Percentiles rank a stretch among this genome's conserved stretches.
These are phyloP conservation scores for Heracleum sosnowskyi DNA, from an alignment of 129 eudicot species.

Conservation along the genomic window DNA sequence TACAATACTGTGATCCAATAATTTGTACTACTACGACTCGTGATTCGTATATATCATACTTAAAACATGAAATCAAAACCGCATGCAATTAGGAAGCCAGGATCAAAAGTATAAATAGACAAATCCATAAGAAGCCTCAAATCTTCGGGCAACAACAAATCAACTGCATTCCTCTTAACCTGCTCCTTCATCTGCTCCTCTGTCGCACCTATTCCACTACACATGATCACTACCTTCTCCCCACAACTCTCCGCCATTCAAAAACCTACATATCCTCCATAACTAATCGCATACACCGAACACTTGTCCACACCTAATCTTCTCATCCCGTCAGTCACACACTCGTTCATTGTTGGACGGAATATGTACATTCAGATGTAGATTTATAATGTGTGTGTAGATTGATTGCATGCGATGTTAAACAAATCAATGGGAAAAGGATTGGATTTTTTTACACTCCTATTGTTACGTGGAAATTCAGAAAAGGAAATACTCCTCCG, in stretches of 20 bases:
- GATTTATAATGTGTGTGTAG: neutral
- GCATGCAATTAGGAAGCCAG: constrained; percentile 47
- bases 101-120: constrained; percentile 35
- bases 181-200: constrained; percentile 42
- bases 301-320: constrained; percentile 58
- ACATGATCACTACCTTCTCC: constrained; percentile 56
- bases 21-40: too few relatives aligned
- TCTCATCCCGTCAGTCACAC: constrained; percentile 45
- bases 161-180: constrained; percentile 30
- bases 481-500: too few relatives aligned
- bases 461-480: too few relatives aligned
- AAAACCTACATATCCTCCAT: constrained; percentile 73
- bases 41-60: too few relatives aligned
- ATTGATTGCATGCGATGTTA: neutral
- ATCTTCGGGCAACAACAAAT: constrained; percentile 51
- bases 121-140: constrained; percentile 29
- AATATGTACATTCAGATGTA: neutral
- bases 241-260: constrained; percentile 64
- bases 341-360: constrained; percentile 12
- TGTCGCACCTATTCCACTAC: constrained; percentile 48
- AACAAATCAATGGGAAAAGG: neutral
- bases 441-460: too few relatives aligned
- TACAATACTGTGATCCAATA: too few relatives aligned
- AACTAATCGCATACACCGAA: constrained; percentile 54
- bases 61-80: neutral